Base-by-base conservation (phyloP, 768 basidiomycete genomes). In the Leccinum uliginosum region DNA sequence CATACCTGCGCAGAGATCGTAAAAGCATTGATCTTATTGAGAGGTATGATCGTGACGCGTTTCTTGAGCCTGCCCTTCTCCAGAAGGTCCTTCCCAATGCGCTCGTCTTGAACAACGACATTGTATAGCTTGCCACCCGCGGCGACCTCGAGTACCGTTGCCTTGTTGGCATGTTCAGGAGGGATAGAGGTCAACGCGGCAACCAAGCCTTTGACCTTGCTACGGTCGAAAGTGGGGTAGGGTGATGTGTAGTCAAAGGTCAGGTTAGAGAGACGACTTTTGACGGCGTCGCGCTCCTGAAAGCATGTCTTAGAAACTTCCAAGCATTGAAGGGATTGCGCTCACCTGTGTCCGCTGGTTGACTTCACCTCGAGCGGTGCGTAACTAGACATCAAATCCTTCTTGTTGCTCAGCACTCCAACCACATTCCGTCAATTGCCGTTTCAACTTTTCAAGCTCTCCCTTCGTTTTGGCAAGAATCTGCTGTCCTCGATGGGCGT, bases 21-120 rank as follows among this genome's bases (percentile, higher is more conserved):
- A 62, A 78, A 82, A 1, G 85, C 79, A 52, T 82, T 83, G 66
- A 99, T 95, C 75, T 93, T 96, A 72, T 87, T 96, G 49, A 99
- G 75, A 0, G 96, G 96, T 62, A 98, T 93, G 71, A 97, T 85
- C 0, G 93, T 97, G 19, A 96, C 90, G 21, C 94, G 84, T 72
- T 89, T 93, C 75, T 83, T 87, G 62, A 98, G 82, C 50, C 77
- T 75, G 9, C 87, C 86, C 48, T 88, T 84, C 67, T 89, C 82
- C 48, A 98, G 75, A 24, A 98, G 79, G 27, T 89, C 85, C 63
- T 89, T 90, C 27, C 93, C 95, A 46, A 95, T 83, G 55, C 81
- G 81, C 72, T 98, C 94, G 66, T 96, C 86, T 61, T 95, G 86
- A 8, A 98, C 91, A 26, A 98, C 89, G 38, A 98, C 92, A 60